Conservation (phyloP, 352 stramenopile genomes). For the Aphanomyces astaci region DNA sequence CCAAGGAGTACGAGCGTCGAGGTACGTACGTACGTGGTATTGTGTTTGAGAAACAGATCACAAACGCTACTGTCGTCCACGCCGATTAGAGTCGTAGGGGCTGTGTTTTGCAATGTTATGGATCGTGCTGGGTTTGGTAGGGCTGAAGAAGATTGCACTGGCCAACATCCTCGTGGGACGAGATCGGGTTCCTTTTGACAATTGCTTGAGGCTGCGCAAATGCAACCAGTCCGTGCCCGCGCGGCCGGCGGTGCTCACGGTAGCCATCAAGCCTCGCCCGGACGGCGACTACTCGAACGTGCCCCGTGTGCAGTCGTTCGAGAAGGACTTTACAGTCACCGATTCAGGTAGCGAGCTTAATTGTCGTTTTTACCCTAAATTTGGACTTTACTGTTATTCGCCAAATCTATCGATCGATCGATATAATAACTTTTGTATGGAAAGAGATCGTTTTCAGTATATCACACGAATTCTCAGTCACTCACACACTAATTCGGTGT, state of each 20-base stretch:
- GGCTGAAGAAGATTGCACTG: slow-evolving; percentile 64
- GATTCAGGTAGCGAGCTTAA: slow-evolving; percentile 87
- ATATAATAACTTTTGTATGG: too few relatives aligned
- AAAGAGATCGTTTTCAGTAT: too few relatives aligned
- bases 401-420: neutral
- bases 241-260: slow-evolving; percentile 69
- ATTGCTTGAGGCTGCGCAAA: slow-evolving; percentile 46
- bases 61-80: too few relatives aligned
- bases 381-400: too few relatives aligned
- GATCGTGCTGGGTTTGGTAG: neutral
- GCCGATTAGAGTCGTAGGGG: too few relatives aligned
- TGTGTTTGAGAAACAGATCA: too few relatives aligned
- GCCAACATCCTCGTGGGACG: slow-evolving; percentile 30
- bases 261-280: slow-evolving; percentile 43
- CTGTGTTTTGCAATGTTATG: too few relatives aligned
- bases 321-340: slow-evolving; percentile 88
- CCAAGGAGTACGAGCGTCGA: slow-evolving; percentile 54
- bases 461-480: too few relatives aligned
- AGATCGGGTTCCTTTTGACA: slow-evolving; percentile 45
- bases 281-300: slow-evolving; percentile 80
- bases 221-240: slow-evolving; percentile 31
- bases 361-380: too few relatives aligned
- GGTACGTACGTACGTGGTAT: neutral
- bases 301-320: slow-evolving; percentile 84
- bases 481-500: too few relatives aligned